A percentile compares a stretch with the other conserved stretches of the same genome.
Evolutionary conservation across 2,329 filamentous ascomycete species (phyloP).

Genomic region (Hypoxylon sp.): DNA sequence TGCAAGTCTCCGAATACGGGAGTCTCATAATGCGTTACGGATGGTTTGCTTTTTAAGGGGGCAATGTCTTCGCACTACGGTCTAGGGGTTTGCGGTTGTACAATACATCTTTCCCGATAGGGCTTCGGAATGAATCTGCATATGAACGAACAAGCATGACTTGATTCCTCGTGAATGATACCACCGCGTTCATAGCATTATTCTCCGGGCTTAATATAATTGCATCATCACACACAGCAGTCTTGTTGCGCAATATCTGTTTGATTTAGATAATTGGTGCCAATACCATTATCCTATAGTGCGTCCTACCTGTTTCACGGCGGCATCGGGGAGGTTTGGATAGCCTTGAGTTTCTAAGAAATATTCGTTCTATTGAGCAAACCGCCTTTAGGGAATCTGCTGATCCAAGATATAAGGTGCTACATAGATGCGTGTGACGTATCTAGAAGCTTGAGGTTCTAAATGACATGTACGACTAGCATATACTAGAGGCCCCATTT

Average conservation of each 20-base stretch:
- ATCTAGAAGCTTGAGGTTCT: background rate
- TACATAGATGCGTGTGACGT: background rate
- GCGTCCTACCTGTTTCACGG: background rate
- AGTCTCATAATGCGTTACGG: slow-evolving; percentile 79
- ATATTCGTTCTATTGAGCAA: background rate
- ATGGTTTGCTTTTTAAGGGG: slow-evolving; percentile 74
- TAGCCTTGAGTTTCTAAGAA: background rate
- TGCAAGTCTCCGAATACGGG: slow-evolving; percentile 58
- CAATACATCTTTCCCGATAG: slow-evolving; percentile 75
- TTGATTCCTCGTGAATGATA: background rate
- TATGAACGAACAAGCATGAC: slow-evolving; percentile 57
- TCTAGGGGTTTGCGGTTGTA: slow-evolving; percentile 79
- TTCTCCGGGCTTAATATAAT: slow-evolving; percentile 5
- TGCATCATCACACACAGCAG: background rate
- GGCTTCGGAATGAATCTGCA: slow-evolving; percentile 73
- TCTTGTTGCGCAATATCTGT: background rate
- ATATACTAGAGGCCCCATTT: background rate
- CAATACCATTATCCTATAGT: background rate
- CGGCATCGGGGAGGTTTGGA: background rate
- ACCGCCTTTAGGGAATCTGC: too few species aligned
- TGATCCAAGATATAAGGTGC: background rate
- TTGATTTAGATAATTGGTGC: too few species aligned
- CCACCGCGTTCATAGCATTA: background rate
- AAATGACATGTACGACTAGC: background rate
- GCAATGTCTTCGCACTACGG: slow-evolving; percentile 75